Evolutionary conservation across 2,329 filamentous ascomycete species (phyloP).

Genomic region (Rutstroemia sp.): DNA sequence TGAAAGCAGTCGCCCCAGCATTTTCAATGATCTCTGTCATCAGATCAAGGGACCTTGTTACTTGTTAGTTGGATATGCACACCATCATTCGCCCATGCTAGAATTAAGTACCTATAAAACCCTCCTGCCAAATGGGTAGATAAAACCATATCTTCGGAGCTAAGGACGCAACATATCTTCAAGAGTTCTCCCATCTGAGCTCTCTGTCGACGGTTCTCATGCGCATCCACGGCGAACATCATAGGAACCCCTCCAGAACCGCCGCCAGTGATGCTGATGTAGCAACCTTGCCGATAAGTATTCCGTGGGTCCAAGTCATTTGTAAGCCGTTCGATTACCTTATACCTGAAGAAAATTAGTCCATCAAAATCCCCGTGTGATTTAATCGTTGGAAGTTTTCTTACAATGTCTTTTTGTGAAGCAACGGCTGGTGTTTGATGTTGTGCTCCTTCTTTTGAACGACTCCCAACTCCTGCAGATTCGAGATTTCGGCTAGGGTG

Average conservation of each 20-base stretch:
- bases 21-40: neutral
- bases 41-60: neutral
- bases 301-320: neutral
- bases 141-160: neutral
- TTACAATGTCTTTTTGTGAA: neutral
- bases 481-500: neutral
- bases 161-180: neutral
- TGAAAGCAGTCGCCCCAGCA: neutral
- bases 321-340: neutral
- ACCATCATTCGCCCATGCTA: neutral
- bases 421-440: neutral
- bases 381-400: neutral
- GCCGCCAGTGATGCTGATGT: neutral
- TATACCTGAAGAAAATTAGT: neutral
- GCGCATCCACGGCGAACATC: neutral
- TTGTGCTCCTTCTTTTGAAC: neutral
- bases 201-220: slow-evolving; percentile 1
- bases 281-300: neutral
- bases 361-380: neutral
- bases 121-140: neutral
- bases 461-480: neutral
- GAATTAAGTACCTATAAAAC: neutral
- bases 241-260: neutral
- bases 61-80: neutral
- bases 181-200: neutral